Percentiles rank a stretch among this genome's conserved stretches.
Conservation (phyloP, 257 asterid genomes). For the Avicennia marina region DNA sequence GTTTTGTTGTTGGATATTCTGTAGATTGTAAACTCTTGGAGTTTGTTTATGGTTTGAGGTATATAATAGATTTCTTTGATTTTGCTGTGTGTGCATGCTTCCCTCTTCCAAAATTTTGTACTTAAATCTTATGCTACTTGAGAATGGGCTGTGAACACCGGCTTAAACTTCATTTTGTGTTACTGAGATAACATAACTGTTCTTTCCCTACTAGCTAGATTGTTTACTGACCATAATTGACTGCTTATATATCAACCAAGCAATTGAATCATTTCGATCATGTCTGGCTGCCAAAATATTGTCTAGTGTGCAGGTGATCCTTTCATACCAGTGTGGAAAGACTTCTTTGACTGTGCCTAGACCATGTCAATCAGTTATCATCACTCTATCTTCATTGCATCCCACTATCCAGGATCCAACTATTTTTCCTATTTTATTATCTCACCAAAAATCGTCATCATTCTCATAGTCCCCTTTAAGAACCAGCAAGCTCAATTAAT, state of each 20-base stretch:
- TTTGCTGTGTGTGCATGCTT: not conserved
- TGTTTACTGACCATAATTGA: not conserved
- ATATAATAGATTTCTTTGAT: not conserved
- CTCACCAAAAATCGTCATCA: no score
- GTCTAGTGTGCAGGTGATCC: no score
- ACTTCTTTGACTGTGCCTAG: not conserved
- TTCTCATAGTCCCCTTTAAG: no score
- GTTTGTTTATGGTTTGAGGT: not conserved
- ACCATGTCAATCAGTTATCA: not conserved
- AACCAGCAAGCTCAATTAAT: no score
- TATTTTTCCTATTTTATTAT: no score
- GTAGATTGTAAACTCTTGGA: not conserved
- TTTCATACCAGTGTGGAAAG: no score
- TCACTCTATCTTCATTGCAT: no score
- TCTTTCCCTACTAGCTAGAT: not conserved
- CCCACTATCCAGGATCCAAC: no score
- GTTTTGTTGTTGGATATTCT: not conserved
- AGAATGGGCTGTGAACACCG: not conserved
- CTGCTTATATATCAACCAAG: not conserved
- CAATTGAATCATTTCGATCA: not conserved
- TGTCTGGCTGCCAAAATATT: not conserved
- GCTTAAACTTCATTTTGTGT: not conserved
- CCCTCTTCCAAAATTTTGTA: not conserved
- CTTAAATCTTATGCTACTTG: not conserved
- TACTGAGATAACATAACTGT: not conserved